Percentiles rank a stretch among this genome's conserved stretches.
Evolutionary conservation across 176 grass and related monocot genomes (phyloP).

Genomic region (Rhynchospora tenuis): DNA sequence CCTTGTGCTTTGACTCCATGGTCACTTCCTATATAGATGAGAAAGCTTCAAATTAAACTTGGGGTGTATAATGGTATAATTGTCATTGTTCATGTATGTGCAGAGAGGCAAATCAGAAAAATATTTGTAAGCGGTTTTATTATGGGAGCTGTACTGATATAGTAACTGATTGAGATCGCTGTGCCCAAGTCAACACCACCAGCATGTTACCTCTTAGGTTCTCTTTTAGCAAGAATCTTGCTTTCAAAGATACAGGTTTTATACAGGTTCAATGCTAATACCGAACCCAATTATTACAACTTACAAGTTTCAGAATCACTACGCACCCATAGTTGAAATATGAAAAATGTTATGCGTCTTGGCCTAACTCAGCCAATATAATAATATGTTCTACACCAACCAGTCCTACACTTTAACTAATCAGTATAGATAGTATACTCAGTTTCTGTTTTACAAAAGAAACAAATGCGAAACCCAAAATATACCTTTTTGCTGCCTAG

Average conservation of each 20-base stretch:
- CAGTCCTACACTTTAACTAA: not conserved
- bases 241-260: not conserved
- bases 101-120: not conserved
- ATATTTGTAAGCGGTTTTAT: not conserved
- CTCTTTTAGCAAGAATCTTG: not conserved
- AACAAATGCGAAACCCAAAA: not conserved
- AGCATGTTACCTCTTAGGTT: not conserved
- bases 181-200: not conserved
- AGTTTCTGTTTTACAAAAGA: slow-evolving; percentile 1
- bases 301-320: not conserved
- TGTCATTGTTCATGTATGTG: not conserved
- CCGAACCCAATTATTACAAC: not conserved
- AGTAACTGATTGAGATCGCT: not conserved
- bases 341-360: not conserved
- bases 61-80: not conserved
- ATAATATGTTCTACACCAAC: not conserved
- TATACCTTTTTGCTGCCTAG: slow-evolving; percentile 71
- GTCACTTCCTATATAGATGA: slow-evolving; percentile 47
- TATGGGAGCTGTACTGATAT: not conserved
- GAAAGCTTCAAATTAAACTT: not conserved
- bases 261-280: not conserved
- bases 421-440: not conserved
- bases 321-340: not conserved
- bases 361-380: not conserved
- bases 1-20: slow-evolving; percentile 85